Conservation (phyloP, 306 rosid genomes). For the Acacia melanoxylon region DNA sequence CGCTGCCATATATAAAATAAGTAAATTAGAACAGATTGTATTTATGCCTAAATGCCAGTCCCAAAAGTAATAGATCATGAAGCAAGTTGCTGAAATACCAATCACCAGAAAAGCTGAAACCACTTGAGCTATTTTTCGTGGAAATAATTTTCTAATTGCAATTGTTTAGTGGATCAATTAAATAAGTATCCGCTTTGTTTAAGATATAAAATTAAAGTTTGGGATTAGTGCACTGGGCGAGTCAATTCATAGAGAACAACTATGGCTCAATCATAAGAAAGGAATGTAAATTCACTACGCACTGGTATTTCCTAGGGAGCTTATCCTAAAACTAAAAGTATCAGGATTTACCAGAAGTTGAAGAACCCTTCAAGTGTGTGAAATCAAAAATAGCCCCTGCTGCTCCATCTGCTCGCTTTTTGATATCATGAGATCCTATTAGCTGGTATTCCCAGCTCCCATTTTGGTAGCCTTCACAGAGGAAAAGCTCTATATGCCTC, state of each 20-base stretch:
- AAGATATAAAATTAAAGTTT: conserved; percentile 4
- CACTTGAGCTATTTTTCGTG: conserved; percentile 16
- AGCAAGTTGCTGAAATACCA: conserved; percentile 5
- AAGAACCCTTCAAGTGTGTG: conserved; percentile 61
- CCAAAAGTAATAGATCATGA: conserved; percentile 15
- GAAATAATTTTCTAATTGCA: conserved; percentile 16
- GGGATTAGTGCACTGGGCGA: conserved; percentile 8
- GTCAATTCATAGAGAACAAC: conserved; percentile 1
- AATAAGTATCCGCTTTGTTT: neutral
- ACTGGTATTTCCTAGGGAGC: neutral
- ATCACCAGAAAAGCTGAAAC: conserved; percentile 7
- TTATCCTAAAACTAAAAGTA: neutral
- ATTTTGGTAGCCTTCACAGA: conserved; percentile 62
- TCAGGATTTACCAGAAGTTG: conserved; percentile 60
- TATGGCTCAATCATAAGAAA: neutral
- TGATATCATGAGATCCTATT: conserved; percentile 82
- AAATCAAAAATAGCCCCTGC: conserved; percentile 83
- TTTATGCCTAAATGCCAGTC: conserved; percentile 8
- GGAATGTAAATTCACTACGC: conserved; percentile 7
- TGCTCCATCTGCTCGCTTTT: conserved; percentile 76
- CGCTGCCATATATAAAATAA: conserved; percentile 53
- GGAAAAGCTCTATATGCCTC: conserved; percentile 88
- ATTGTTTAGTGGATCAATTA: conserved; percentile 6
- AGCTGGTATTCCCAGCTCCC: conserved; percentile 90
- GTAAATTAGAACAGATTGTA: conserved; percentile 28